phyloP scores from a whole-genome alignment of 768 basidiomycete species.

The Strobilomyces echinocephalus region DNA sequence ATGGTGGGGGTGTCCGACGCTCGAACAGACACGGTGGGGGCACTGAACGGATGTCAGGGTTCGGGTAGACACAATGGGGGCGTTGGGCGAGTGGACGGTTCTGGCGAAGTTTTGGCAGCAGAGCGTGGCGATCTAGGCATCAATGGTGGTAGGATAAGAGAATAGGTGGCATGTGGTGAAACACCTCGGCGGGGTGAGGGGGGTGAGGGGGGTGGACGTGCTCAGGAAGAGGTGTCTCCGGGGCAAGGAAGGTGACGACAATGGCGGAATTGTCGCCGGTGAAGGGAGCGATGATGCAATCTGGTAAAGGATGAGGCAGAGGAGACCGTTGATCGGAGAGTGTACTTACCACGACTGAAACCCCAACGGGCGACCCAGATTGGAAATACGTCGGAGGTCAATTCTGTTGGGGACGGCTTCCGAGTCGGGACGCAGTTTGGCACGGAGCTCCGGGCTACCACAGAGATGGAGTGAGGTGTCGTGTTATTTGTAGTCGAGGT shows the following conservation, averaged over 20 bases:
- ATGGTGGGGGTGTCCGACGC: too few species aligned
- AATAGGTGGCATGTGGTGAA: conserved; percentile 7
- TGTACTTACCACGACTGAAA: background rate
- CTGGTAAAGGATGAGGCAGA: background rate
- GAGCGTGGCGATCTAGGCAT: conserved; percentile 6
- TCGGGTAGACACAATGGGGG: too few species aligned
- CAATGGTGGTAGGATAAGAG: conserved; percentile 4
- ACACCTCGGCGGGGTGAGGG: conserved; percentile 2
- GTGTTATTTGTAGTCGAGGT: conserved; percentile 1
- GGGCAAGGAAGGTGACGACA: conserved; percentile 5
- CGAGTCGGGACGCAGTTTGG: conserved; percentile 5
- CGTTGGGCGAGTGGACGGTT: too few species aligned
- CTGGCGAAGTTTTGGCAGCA: conserved; percentile 10
- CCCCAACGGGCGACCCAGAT: conserved; percentile 6
- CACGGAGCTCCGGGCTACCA: conserved; percentile 1
- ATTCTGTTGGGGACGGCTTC: background rate
- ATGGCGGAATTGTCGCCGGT: conserved; percentile 8
- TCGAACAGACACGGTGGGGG: too few species aligned
- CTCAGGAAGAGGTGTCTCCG: conserved; percentile 3
- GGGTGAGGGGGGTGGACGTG: conserved; percentile 5
- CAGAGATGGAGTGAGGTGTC: background rate
- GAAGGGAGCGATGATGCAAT: conserved; percentile 7
- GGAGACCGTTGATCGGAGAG: background rate
- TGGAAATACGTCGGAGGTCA: background rate
- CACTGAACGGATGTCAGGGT: too few species aligned